Percentiles rank a stretch among this genome's conserved stretches.
phyloP scores from a whole-genome alignment of 305 asterid genomes.

The Salvia sclarea region DNA sequence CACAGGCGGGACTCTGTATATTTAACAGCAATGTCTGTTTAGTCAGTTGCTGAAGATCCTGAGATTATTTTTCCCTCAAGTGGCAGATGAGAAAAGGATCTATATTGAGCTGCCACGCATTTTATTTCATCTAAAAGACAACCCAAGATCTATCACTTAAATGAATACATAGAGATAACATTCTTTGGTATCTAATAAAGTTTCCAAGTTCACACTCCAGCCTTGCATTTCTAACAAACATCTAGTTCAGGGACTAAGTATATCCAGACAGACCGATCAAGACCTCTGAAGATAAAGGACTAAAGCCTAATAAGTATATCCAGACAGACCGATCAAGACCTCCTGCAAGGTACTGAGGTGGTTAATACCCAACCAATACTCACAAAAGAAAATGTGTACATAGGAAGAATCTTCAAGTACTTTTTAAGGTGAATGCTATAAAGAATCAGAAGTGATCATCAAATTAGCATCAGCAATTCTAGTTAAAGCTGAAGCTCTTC shows the following conservation, averaged over 20 bases:
- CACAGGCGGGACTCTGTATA: slow-evolving; percentile 58
- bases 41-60: slow-evolving; percentile 22
- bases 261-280: neutral
- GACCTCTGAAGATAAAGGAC: neutral
- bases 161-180: neutral
- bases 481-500: neutral
- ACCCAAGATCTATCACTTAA: neutral
- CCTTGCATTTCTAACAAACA: slow-evolving; percentile 10
- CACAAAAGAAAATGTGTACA: neutral
- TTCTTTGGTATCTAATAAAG: neutral
- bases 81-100: slow-evolving; percentile 11
- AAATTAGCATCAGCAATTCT: neutral
- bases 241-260: neutral
- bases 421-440: neutral
- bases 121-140: slow-evolving; percentile 8
- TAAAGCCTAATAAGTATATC: neutral
- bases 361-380: slow-evolving; percentile 5
- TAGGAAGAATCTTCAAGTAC: neutral
- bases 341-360: neutral
- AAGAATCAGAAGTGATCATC: neutral
- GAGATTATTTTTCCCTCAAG: neutral
- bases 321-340: neutral
- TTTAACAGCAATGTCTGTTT: slow-evolving; percentile 30
- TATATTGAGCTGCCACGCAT: neutral
- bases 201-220: slow-evolving; percentile 1